Evolutionary conservation across 225 moss, liverwort and hornwort genomes (phyloP), one percentile per base, ranked within the genome.

Genomic region (Pleurozium schreberi): DNA sequence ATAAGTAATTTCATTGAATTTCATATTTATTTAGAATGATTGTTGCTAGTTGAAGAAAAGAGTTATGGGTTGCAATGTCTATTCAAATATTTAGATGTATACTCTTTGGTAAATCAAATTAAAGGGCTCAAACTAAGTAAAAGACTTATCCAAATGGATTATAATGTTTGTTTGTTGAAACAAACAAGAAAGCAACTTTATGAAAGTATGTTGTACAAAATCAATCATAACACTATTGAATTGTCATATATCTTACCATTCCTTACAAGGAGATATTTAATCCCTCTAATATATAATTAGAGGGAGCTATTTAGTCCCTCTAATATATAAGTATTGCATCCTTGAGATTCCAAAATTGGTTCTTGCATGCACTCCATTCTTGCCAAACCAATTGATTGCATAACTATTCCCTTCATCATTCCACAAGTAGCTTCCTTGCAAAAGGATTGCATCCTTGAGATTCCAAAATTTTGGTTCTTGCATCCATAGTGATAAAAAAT

Each of bases 401-500:
- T 16, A 38, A 61, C 49, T 16, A 84, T 8, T 70, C 57, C 70
- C 50, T 50, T 49, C 61, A 61, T 70, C 76, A 53, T 64, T 34
- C 25, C 9, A 62, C 42, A 86, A 50, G 9, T 9, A 49, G 3
- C 50, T 73, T 74, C 64, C 63, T 42, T 42, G 33, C 43, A 36
- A 76, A 65, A 66, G 2, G 0, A 66, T n/a, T n/a, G n/a, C n/a
- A n/a, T n/a, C n/a, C n/a, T n/a, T n/a, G n/a, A n/a, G n/a, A n/a
- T n/a, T n/a, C n/a, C n/a, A n/a, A n/a, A n/a, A n/a, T n/a, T n/a
- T n/a, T n/a, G n/a, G n/a, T n/a, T n/a, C n/a, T n/a, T n/a, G n/a
- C n/a, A n/a, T n/a, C n/a, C 47, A 95, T 93, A 45, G 96, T 94
- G 9, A 97, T 91, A 80, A 97, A 97, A 25, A 96, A 96, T 12